Evolutionary conservation across 352 stramenopile genomes (phyloP).

Genomic region (Pythium pyrilobum): DNA sequence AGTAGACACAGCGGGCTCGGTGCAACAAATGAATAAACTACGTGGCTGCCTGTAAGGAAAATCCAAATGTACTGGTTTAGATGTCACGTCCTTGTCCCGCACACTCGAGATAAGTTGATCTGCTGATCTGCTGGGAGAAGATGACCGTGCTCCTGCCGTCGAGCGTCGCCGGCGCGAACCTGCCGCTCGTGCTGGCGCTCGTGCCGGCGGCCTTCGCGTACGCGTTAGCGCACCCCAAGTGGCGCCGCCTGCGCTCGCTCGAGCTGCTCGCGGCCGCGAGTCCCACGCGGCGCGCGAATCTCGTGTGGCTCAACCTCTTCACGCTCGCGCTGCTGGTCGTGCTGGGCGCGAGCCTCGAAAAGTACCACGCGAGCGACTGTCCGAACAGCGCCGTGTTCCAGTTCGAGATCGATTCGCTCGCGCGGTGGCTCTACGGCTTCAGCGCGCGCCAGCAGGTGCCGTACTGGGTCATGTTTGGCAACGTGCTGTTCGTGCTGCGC

Average conservation of each 20-base stretch:
- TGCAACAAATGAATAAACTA: slow-evolving; percentile 16
- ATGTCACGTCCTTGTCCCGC: too few species aligned
- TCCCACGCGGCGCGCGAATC: background rate
- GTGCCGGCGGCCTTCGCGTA: slow-evolving; percentile 21
- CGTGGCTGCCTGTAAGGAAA: slow-evolving; percentile 6
- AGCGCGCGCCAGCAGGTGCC: slow-evolving; percentile 40
- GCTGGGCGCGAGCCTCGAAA: slow-evolving; percentile 41
- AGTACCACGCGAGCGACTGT: slow-evolving; percentile 55
- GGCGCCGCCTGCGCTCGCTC: slow-evolving; percentile 24
- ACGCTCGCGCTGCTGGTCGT: slow-evolving; percentile 27
- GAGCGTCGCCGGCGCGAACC: slow-evolving; percentile 61
- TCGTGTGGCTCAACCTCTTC: slow-evolving; percentile 42
- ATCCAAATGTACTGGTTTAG: slow-evolving; percentile 1
- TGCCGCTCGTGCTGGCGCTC: slow-evolving; percentile 44
- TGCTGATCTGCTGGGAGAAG: too few species aligned
- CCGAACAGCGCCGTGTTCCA: slow-evolving; percentile 67
- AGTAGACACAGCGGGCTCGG: background rate
- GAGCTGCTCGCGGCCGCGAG: slow-evolving; percentile 11
- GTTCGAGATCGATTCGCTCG: slow-evolving; percentile 60
- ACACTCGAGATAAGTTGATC: too few species aligned
- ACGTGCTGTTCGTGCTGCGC: slow-evolving; percentile 70
- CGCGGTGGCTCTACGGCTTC: slow-evolving; percentile 57
- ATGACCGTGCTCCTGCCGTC: slow-evolving; percentile 73
- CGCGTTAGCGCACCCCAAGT: slow-evolving; percentile 40
- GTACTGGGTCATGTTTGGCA: slow-evolving; percentile 74